Conservation (phyloP, 2,329 filamentous ascomycete genomes). For the Colletotrichum eremochloae region DNA sequence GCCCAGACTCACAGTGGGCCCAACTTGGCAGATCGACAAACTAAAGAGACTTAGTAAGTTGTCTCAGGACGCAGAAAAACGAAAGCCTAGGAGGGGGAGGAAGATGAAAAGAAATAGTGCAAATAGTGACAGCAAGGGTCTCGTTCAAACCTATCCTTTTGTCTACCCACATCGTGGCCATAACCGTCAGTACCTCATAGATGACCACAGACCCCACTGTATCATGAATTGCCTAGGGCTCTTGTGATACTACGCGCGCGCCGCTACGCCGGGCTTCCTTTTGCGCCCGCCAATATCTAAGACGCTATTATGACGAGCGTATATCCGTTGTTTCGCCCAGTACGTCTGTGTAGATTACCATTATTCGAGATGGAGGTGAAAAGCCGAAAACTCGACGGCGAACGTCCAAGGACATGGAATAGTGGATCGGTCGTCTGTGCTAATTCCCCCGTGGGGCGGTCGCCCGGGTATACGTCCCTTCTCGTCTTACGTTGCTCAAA, state of each 20-base stretch:
- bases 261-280: slow-evolving; percentile 19
- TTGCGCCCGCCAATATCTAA: slow-evolving; percentile 20
- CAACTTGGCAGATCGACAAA: background rate
- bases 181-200: background rate
- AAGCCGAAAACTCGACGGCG: slow-evolving; percentile 24
- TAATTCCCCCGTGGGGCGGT: slow-evolving; percentile 20
- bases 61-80: background rate
- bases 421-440: slow-evolving; percentile 34
- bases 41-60: background rate
- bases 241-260: background rate
- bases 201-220: slow-evolving; percentile 6
- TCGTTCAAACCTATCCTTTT: slow-evolving; percentile 9
- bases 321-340: background rate
- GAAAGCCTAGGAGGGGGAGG: background rate
- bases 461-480: slow-evolving; percentile 25
- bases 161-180: slow-evolving; percentile 7
- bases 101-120: slow-evolving; percentile 7
- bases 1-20: background rate
- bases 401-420: slow-evolving; percentile 17
- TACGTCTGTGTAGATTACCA: background rate
- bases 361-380: slow-evolving; percentile 23
- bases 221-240: slow-evolving; percentile 11
- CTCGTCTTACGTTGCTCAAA: slow-evolving; percentile 35
- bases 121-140: slow-evolving; percentile 30
- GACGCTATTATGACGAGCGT: slow-evolving; percentile 19